Conservation (phyloP, 345 rosid genomes). For the Trapa bicornis region DNA sequence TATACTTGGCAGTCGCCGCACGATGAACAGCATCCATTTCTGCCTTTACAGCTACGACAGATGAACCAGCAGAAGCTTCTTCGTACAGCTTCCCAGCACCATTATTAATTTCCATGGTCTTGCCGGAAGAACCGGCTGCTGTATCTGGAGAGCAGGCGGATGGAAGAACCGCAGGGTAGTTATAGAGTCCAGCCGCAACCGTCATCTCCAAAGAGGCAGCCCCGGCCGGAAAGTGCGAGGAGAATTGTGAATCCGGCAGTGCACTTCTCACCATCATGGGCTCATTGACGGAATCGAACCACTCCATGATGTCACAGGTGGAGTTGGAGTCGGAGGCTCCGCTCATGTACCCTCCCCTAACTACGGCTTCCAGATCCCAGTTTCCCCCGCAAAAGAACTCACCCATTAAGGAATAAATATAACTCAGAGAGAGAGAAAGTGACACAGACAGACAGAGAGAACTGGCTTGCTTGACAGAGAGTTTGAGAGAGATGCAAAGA, state of each 20-base stretch:
- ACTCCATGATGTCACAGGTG: slow-evolving; percentile 4
- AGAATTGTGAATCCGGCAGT: not conserved
- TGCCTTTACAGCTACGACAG: not conserved
- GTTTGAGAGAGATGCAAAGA: not conserved
- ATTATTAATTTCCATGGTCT: not conserved
- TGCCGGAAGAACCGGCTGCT: not conserved
- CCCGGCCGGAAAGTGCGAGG: not conserved
- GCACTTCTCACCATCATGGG: not conserved
- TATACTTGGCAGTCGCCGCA: slow-evolving; percentile 1
- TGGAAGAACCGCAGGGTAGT: not conserved
- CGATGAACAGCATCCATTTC: not conserved
- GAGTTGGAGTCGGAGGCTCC: not conserved
- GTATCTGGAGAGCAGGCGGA: not conserved
- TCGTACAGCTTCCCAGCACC: slow-evolving; percentile 3
- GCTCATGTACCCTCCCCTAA: slow-evolving; percentile 7
- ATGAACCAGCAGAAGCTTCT: not conserved
- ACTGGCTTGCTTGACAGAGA: not conserved
- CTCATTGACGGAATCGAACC: not conserved
- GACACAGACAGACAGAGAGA: not conserved
- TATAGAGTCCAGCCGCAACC: not conserved
- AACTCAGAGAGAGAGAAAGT: not conserved
- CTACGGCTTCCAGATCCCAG: slow-evolving; percentile 14
- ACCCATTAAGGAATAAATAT: not conserved
- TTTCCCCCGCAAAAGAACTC: slow-evolving; percentile 1
- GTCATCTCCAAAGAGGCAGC: slow-evolving; percentile 6